These are phyloP conservation scores for Verticillium nonalfalfae DNA, from an alignment of 2,329 filamentous ascomycete species.

Conservation along the genomic window DNA sequence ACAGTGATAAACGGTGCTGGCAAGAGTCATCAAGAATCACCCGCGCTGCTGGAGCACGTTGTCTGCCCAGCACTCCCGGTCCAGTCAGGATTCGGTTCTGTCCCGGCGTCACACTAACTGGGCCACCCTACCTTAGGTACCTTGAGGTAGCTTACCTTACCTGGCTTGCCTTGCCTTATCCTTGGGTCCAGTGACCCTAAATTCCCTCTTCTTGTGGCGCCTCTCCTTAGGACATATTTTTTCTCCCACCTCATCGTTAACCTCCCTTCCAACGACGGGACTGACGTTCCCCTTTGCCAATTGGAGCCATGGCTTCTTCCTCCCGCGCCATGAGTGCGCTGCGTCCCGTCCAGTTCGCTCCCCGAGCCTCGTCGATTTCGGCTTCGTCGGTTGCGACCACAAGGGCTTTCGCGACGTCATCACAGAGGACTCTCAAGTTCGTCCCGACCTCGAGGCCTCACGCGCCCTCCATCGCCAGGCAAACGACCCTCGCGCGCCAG, in stretches of 20 bases:
- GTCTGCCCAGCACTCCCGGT: not conserved
- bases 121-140: no score
- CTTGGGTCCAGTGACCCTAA: conserved; percentile 2
- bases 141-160: no score
- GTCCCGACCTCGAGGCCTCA: conserved; percentile 5
- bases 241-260: conserved; percentile 3
- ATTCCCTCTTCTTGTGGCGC: conserved; percentile 6
- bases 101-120: conserved; percentile 7
- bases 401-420: conserved; percentile 25
- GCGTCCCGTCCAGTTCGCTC: conserved; percentile 17
- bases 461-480: conserved; percentile 8
- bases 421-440: conserved; percentile 12
- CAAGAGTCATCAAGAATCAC: not conserved
- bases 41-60: not conserved
- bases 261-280: conserved; percentile 1
- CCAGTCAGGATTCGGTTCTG: not conserved
- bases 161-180: not conserved
- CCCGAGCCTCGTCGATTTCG: conserved; percentile 13
- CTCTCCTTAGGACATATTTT: conserved; percentile 4
- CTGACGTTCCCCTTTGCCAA: conserved; percentile 10
- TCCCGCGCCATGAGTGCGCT: conserved; percentile 33
- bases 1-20: not conserved
- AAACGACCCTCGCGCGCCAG: conserved; percentile 24
- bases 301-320: conserved; percentile 37
- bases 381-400: conserved; percentile 19